A percentile compares a stretch with the other conserved stretches of the same genome.
These are phyloP conservation scores for Erodium trifolium DNA, from an alignment of 441 rosid genomes.

Conservation along the genomic window DNA sequence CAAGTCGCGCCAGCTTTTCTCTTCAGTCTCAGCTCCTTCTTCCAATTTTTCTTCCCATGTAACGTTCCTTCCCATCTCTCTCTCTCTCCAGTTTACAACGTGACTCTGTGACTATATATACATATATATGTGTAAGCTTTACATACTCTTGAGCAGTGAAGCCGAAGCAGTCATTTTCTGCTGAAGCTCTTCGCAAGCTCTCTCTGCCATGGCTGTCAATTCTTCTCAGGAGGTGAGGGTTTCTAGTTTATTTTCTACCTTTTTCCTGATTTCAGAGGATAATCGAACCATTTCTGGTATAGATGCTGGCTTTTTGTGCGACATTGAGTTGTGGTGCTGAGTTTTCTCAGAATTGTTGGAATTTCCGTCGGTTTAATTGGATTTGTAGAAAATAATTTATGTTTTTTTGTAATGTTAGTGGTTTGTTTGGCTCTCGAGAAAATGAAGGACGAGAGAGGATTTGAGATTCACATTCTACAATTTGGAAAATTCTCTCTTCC, in stretches of 20 bases:
- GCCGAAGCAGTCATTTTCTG: neutral
- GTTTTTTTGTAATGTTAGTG: too few species aligned
- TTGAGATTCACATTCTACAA: neutral
- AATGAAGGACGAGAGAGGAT: neutral
- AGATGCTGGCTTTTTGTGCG: neutral
- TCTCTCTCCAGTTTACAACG: neutral
- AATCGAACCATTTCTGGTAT: neutral
- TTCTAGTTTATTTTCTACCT: neutral
- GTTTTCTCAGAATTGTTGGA: too few species aligned
- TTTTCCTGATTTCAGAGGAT: neutral
- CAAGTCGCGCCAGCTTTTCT: conserved; percentile 26
- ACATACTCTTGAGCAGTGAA: too few species aligned
- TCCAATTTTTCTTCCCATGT: neutral
- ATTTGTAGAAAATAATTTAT: neutral
- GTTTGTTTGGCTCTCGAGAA: neutral
- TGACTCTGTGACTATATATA: neutral
- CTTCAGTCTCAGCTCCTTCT: conserved; percentile 3
- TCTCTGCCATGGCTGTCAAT: conserved; percentile 25
- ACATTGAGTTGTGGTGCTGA: neutral
- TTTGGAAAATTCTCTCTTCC: neutral
- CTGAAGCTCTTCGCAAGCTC: neutral
- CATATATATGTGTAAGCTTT: too few species aligned
- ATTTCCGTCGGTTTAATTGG: neutral
- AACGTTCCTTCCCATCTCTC: conserved; percentile 10
- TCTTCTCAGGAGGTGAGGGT: conserved; percentile 32